A percentile compares a stretch with the other conserved stretches of the same genome.
phyloP scores from a whole-genome alignment of 805 yeast species.

The Saccharomyces jurei region DNA sequence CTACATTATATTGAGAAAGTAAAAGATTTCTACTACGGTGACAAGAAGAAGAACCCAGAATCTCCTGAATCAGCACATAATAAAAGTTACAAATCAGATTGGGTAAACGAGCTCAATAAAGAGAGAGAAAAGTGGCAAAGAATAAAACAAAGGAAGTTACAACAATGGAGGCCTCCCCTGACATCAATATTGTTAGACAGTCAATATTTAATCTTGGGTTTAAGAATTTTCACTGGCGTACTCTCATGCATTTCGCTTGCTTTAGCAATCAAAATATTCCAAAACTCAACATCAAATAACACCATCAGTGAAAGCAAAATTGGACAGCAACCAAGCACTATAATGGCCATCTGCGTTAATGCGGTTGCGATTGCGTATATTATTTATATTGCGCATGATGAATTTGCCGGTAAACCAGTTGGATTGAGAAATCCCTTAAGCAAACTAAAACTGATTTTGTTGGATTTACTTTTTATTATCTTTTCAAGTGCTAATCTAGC shows the following conservation, averaged over 20 bases:
- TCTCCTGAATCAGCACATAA: not conserved
- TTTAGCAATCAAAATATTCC: constrained; percentile 54
- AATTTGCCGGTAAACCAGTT: constrained; percentile 82
- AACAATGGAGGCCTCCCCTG: constrained; percentile 56
- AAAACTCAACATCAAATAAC: constrained; percentile 26
- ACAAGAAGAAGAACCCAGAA: constrained; percentile 1
- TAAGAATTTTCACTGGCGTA: constrained; percentile 52
- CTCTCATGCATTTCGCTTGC: constrained; percentile 65
- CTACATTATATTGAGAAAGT: constrained; percentile 21
- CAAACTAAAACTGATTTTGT: constrained; percentile 70
- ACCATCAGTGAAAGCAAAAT: constrained; percentile 27
- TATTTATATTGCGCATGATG: constrained; percentile 79
- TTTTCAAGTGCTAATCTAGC: constrained; percentile 84
- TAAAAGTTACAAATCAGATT: constrained; percentile 7
- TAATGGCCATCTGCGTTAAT: constrained; percentile 86
- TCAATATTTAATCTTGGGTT: constrained; percentile 72
- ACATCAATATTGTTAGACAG: constrained; percentile 56
- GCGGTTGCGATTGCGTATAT: constrained; percentile 70
- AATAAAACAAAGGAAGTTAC: constrained; percentile 43
- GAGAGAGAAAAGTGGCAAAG: constrained; percentile 27
- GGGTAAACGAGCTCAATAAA: constrained; percentile 21
- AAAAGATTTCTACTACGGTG: constrained; percentile 22
- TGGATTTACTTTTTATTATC: constrained; percentile 81
- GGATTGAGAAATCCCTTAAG: constrained; percentile 82
- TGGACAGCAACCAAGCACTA: constrained; percentile 77